phyloP scores from a whole-genome alignment of 768 basidiomycete genomes.

The Dioszegia aurantiaca region DNA sequence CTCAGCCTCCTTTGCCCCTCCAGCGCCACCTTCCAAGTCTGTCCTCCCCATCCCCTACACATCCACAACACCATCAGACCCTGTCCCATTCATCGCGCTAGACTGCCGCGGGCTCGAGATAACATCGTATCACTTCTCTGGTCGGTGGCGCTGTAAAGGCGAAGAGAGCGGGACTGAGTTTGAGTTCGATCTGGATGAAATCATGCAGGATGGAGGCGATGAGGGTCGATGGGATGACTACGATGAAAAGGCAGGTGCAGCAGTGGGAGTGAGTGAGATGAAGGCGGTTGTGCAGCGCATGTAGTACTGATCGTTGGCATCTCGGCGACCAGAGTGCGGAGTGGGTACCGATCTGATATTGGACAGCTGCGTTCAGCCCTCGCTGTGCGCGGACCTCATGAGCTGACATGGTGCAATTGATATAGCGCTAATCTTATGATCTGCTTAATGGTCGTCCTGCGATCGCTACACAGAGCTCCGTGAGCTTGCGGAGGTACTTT shows the following conservation, averaged over 20 bases:
- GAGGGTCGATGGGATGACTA: conserved; percentile 52
- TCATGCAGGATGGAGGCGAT: conserved; percentile 27
- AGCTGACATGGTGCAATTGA: too few species aligned
- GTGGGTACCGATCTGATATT: too few species aligned
- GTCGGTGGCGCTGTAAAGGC: conserved; percentile 31
- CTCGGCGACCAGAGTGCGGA: too few species aligned
- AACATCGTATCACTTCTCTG: conserved; percentile 41
- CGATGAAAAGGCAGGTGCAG: conserved; percentile 44
- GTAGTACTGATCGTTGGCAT: too few species aligned
- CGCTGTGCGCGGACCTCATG: too few species aligned
- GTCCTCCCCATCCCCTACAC: conserved; percentile 34
- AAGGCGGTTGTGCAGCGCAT: conserved; percentile 35
- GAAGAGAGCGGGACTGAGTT: conserved; percentile 34
- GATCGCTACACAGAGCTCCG: too few species aligned
- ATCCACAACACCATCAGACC: conserved; percentile 5
- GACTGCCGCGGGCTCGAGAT: conserved; percentile 52
- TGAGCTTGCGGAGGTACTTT: too few species aligned
- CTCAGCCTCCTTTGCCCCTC: conserved; percentile 46
- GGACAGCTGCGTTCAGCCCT: too few species aligned
- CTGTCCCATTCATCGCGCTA: conserved; percentile 40
- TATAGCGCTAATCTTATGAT: too few species aligned
- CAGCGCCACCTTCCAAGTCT: conserved; percentile 33
- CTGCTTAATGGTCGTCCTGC: too few species aligned
- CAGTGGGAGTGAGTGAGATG: conserved; percentile 45
- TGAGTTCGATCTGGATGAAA: conserved; percentile 45